A percentile compares a stretch with the other conserved stretches of the same genome.
phyloP scores from a whole-genome alignment of 331 rosid genomes.

The Phaseolus coccineus region DNA sequence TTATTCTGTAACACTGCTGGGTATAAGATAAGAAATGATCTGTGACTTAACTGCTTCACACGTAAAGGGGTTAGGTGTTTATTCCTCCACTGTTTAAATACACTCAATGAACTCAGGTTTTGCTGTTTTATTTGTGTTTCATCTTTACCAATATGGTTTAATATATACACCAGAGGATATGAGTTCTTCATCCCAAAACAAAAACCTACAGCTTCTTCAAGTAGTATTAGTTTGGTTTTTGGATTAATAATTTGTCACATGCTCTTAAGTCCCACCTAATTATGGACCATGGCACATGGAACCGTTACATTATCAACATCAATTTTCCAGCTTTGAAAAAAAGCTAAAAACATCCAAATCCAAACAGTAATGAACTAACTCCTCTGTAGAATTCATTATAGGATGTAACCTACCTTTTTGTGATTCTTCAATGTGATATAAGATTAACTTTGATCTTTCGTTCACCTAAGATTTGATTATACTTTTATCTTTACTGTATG shows the following conservation, averaged over 20 bases:
- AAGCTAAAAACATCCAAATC: neutral
- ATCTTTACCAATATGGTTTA: slow-evolving; percentile 3
- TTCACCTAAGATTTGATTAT: no score
- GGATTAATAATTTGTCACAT: slow-evolving; percentile 4
- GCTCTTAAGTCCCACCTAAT: slow-evolving; percentile 33
- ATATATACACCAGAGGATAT: neutral
- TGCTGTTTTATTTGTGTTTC: slow-evolving; percentile 1
- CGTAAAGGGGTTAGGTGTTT: slow-evolving; percentile 9
- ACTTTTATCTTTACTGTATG: no score
- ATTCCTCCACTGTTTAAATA: slow-evolving; percentile 38
- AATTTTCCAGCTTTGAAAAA: neutral
- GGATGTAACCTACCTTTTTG: no score
- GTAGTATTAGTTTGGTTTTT: slow-evolving; percentile 8
- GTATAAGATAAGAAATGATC: neutral
- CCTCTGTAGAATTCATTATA: neutral
- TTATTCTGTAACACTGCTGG: neutral
- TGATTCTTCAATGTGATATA: no score
- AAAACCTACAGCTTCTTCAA: neutral
- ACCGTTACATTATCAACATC: slow-evolving; percentile 15
- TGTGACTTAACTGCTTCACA: slow-evolving; percentile 29
- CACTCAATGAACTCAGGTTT: neutral
- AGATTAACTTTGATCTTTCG: no score
- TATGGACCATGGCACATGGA: slow-evolving; percentile 38
- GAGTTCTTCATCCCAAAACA: neutral
- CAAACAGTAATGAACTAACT: neutral